Percentiles rank a stretch among this genome's conserved stretches.
phyloP scores from a whole-genome alignment of 495 filamentous ascomycete genomes.

The Oidiodendron maius region DNA sequence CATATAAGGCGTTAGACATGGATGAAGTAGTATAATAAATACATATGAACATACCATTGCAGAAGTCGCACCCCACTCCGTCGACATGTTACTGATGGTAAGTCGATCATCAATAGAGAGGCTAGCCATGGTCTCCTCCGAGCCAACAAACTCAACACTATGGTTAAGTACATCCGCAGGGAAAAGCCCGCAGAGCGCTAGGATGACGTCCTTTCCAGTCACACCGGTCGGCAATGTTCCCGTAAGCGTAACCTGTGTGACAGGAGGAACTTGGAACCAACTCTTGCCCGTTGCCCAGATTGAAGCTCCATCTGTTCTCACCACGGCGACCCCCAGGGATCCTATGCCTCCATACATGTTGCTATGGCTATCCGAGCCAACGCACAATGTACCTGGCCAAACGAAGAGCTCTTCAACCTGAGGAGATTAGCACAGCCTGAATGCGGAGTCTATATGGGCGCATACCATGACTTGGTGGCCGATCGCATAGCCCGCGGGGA shows the following conservation, averaged over 20 bases:
- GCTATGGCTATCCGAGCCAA: conserved; percentile 78
- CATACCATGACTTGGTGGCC: conserved; percentile 88
- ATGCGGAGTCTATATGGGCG: too few relatives aligned
- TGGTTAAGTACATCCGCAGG: conserved; percentile 89
- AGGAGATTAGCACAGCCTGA: background rate
- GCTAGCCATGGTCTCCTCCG: conserved; percentile 68
- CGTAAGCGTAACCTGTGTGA: conserved; percentile 73
- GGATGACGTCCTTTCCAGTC: conserved; percentile 92
- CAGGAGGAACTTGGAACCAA: conserved; percentile 87
- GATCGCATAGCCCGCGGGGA: conserved; percentile 76
- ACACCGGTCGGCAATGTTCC: conserved; percentile 75
- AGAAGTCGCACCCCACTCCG: conserved; percentile 83
- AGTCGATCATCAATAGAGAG: conserved; percentile 73
- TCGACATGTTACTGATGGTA: conserved; percentile 92
- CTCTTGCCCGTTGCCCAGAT: conserved; percentile 83
- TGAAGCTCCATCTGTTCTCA: conserved; percentile 78
- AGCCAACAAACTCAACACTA: conserved; percentile 82
- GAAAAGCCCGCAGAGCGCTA: conserved; percentile 83
- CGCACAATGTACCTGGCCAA: conserved; percentile 72
- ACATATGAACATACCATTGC: too few relatives aligned
- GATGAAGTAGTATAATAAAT: too few relatives aligned
- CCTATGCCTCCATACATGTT: conserved; percentile 89
- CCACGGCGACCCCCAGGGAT: conserved; percentile 73
- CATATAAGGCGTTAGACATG: conserved; percentile 36
- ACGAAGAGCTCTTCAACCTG: conserved; percentile 75